phyloP scores from a whole-genome alignment of 1,284 basidiomycete genomes.

The Wallemia ichthyophaga region DNA sequence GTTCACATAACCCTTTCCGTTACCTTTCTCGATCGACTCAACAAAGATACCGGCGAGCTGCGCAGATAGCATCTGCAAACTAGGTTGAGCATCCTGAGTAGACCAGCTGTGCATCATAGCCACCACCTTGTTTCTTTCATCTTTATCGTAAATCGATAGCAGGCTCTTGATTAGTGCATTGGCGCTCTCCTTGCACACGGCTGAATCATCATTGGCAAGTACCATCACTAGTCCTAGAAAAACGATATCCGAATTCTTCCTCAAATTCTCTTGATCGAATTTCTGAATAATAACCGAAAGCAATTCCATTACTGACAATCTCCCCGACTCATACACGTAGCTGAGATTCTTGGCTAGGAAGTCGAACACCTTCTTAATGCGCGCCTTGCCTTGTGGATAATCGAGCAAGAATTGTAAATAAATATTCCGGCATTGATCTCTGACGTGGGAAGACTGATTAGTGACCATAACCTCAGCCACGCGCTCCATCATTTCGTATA shows the following conservation, averaged over 20 bases:
- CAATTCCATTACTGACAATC: constrained; percentile 72
- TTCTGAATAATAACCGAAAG: constrained; percentile 54
- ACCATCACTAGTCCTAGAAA: constrained; percentile 80
- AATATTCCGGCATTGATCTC: constrained; percentile 64
- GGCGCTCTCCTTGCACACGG: constrained; percentile 63
- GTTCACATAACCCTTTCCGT: constrained; percentile 21
- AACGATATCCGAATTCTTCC: constrained; percentile 60
- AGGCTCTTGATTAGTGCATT: constrained; percentile 50
- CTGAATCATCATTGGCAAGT: constrained; percentile 71
- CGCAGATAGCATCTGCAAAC: constrained; percentile 36
- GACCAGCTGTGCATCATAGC: constrained; percentile 59
- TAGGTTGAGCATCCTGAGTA: constrained; percentile 26
- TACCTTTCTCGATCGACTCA: constrained; percentile 27
- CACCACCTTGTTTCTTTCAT: constrained; percentile 28
- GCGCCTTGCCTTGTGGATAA: constrained; percentile 83
- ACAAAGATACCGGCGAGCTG: constrained; percentile 55
- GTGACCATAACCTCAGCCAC: constrained; percentile 87
- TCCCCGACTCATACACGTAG: constrained; percentile 68
- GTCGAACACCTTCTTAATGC: constrained; percentile 58
- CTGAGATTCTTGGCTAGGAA: constrained; percentile 83
- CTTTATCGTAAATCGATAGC: constrained; percentile 32
- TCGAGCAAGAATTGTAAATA: constrained; percentile 86
- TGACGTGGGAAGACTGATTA: constrained; percentile 63
- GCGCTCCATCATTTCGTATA: constrained; percentile 90
- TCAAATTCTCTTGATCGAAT: constrained; percentile 44